phyloP scores from a whole-genome alignment of 805 yeast genomes.

The Candida parachauliodes region DNA sequence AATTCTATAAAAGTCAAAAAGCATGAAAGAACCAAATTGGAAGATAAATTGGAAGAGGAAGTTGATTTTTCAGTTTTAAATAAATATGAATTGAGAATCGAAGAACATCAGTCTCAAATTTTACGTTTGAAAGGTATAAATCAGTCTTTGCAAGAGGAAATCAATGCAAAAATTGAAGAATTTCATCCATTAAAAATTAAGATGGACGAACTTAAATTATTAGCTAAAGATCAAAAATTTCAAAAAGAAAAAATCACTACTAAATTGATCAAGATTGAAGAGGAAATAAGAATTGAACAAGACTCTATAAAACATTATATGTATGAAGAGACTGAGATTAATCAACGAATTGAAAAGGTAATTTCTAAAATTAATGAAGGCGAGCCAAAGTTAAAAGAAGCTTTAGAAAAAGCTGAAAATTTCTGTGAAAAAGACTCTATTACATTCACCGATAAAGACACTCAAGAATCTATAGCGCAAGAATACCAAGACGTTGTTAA shows the following conservation, averaged over 20 bases:
- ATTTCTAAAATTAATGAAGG: slow-evolving; percentile 17
- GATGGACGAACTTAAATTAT: background rate
- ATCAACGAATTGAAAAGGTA: slow-evolving; percentile 18
- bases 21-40: slow-evolving; percentile 23
- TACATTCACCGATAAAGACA: slow-evolving; percentile 33
- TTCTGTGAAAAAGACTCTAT: slow-evolving; percentile 50
- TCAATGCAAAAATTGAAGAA: slow-evolving; percentile 4
- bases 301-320: slow-evolving; percentile 13
- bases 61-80: slow-evolving; percentile 43
- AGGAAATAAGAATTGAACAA: slow-evolving; percentile 14
- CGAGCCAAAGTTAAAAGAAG: slow-evolving; percentile 13
- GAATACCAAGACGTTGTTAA: slow-evolving; percentile 46
- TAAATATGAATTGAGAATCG: slow-evolving; percentile 29
- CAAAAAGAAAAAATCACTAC: slow-evolving; percentile 10
- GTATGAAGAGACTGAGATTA: slow-evolving; percentile 3
- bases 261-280: slow-evolving; percentile 18
- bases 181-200: background rate
- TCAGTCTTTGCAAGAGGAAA: slow-evolving; percentile 24
- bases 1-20: background rate
- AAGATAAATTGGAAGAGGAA: slow-evolving; percentile 40
- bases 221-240: background rate
- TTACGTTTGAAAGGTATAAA: slow-evolving; percentile 24
- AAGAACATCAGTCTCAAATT: slow-evolving; percentile 25
- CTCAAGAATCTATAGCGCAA: slow-evolving; percentile 44
- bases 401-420: slow-evolving; percentile 25